Evolutionary conservation across 1,139 yeast species (phyloP).

Genomic region (Pichia sorboxylosa): DNA sequence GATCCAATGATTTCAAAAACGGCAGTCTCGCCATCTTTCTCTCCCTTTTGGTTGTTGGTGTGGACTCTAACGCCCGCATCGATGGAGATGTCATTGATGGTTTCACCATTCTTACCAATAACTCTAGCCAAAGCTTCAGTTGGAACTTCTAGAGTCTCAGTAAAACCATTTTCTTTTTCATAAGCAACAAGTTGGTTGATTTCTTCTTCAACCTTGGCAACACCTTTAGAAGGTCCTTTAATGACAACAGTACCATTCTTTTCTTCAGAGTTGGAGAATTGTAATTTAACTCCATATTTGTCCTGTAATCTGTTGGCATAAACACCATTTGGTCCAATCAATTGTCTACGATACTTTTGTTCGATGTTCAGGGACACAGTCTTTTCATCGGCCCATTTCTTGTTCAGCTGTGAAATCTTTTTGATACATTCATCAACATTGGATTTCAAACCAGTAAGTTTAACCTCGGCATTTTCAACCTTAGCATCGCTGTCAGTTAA

Average conservation of each 20-base stretch:
- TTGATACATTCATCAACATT: conserved; percentile 68
- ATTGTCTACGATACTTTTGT: conserved; percentile 62
- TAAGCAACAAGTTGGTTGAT: conserved; percentile 71
- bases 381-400: conserved; percentile 76
- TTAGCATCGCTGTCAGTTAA: conserved; percentile 19
- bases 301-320: conserved; percentile 81
- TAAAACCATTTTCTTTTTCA: conserved; percentile 79
- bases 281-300: conserved; percentile 72
- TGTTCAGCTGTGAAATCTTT: conserved; percentile 46
- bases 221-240: conserved; percentile 89
- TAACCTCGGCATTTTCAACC: conserved; percentile 33
- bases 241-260: conserved; percentile 43
- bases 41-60: conserved; percentile 30
- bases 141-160: conserved; percentile 54
- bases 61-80: conserved; percentile 66
- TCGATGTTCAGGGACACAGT: conserved; percentile 59
- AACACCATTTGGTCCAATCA: conserved; percentile 78
- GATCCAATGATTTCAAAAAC: conserved; percentile 66
- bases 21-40: conserved; percentile 35
- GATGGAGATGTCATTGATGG: conserved; percentile 71
- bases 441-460: conserved; percentile 56
- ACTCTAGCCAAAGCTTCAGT: conserved; percentile 65
- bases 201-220: conserved; percentile 76
- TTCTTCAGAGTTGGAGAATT: conserved; percentile 47
- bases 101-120: conserved; percentile 83